Evolutionary conservation across 2,329 filamentous ascomycete species (phyloP), one percentile per base, ranked within the genome.

Genomic region (Colletotrichum sp.): DNA sequence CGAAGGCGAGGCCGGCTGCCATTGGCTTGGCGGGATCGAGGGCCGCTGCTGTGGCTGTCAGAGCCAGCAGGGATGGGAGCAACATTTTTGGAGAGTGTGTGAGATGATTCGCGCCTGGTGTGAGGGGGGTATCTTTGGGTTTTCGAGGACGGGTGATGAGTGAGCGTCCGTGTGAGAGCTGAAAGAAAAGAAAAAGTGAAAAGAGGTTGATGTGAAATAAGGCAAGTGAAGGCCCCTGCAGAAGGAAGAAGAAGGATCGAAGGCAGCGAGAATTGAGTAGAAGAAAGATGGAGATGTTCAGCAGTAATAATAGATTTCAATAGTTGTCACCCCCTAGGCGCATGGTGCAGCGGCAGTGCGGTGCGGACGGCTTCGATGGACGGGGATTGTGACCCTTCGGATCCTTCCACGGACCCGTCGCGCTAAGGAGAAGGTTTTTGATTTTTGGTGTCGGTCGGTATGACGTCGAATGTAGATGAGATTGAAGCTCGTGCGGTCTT

Each of bases 1-100:
- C 59, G 32, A 72, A 49, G 32, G 52, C 16, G 34, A 73, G 30
- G 62, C 71, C 70, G 64, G 73, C 73, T 28, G 73, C 73, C 70
- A 76, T 76, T 73, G 73, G 73, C 59, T 64, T 68, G 16, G 60
- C 64, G 34, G 70, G 70, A 64, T 76, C 70, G 44, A 73, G 81
- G 6, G 84, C 81, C 60, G 84, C 84, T 57, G 89, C 55, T 18
- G 68, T 65, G 55, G 67, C 65, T 24, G 68, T 62, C 21, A 68
- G 30, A 32, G 68, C 70, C 71, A 73, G 44, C 32, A 76, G 63
- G 59, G 70, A 69, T 73, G 70, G 26, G 44, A 65, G 44, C 18
- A 73, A n/a, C 73, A 76, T 76, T n/a, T 65, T 34, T n/a, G 10
- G 15, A 1, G 16, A 64, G 68, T n/a, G 18, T 65, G 57, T 28